phyloP scores from a whole-genome alignment of 169 alveolate species.

The Plasmodium knowlesi region DNA sequence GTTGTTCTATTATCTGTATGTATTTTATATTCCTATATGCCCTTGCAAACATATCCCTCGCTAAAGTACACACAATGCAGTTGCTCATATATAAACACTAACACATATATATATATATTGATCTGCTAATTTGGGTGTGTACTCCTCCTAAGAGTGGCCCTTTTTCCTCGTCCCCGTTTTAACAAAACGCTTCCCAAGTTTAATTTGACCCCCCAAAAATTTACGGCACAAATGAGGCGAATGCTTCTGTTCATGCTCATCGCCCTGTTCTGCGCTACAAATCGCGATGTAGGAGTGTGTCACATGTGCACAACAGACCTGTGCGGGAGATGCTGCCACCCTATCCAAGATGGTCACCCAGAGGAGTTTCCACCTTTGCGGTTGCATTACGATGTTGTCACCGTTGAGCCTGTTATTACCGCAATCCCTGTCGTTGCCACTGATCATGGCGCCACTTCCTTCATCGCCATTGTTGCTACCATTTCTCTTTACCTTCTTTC shows the following conservation, averaged over 20 bases:
- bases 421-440: not conserved
- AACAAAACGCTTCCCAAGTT: not conserved
- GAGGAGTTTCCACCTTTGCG: not conserved
- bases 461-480: not conserved
- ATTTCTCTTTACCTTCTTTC: not conserved
- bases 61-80: not conserved
- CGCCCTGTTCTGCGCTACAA: not conserved
- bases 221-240: slow-evolving; percentile 2
- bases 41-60: not conserved
- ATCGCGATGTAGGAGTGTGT: not conserved
- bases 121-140: not conserved
- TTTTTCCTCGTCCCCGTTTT: not conserved
- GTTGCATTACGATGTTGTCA: not conserved
- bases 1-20: not conserved
- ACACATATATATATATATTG: not conserved
- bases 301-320: slow-evolving; percentile 60
- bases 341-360: slow-evolving; percentile 43
- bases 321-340: slow-evolving; percentile 54
- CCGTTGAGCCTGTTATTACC: not conserved
- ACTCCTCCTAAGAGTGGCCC: not conserved
- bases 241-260: not conserved
- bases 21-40: not conserved
- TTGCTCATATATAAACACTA: not conserved
- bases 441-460: not conserved
- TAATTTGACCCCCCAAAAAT: not conserved